These are phyloP conservation scores for Eimeria nieschulzi DNA, from an alignment of 169 alveolate species.

Conservation along the genomic window DNA sequence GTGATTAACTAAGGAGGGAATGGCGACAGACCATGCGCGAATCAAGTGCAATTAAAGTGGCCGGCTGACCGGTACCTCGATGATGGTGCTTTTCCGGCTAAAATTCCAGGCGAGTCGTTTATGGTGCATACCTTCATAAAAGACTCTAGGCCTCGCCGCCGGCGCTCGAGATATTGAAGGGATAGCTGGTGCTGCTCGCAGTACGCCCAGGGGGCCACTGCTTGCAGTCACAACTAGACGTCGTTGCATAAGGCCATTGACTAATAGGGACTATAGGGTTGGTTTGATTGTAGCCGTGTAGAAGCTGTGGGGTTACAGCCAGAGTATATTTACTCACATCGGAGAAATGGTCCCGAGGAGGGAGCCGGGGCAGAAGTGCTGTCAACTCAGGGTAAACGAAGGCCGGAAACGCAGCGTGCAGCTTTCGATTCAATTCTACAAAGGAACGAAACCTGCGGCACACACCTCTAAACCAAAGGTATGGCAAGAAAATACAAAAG, in stretches of 20 bases:
- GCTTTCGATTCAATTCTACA: not conserved
- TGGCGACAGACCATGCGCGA: too few relatives aligned
- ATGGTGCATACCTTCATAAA: not conserved
- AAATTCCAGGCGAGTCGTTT: not conserved
- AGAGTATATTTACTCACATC: not conserved
- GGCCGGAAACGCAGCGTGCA: not conserved
- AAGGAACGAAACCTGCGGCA: not conserved
- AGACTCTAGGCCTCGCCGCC: slow-evolving; percentile 17
- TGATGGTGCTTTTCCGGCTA: too few relatives aligned
- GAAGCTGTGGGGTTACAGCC: not conserved
- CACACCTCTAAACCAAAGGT: too few relatives aligned
- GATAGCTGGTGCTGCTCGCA: slow-evolving; percentile 24
- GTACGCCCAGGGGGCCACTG: too few relatives aligned
- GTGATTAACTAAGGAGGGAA: too few relatives aligned
- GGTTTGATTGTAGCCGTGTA: too few relatives aligned
- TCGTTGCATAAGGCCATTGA: too few relatives aligned
- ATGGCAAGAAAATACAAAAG: too few relatives aligned
- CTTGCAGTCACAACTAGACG: too few relatives aligned
- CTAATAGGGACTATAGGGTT: too few relatives aligned
- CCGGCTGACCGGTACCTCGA: too few relatives aligned
- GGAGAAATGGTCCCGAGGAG: not conserved
- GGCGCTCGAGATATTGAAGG: not conserved
- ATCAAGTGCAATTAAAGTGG: too few relatives aligned
- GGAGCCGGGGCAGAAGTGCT: not conserved
- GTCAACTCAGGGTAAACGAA: not conserved